Evolutionary conservation across 2,329 filamentous ascomycete genomes (phyloP).

Genomic region (Geosmithia putterillii): DNA sequence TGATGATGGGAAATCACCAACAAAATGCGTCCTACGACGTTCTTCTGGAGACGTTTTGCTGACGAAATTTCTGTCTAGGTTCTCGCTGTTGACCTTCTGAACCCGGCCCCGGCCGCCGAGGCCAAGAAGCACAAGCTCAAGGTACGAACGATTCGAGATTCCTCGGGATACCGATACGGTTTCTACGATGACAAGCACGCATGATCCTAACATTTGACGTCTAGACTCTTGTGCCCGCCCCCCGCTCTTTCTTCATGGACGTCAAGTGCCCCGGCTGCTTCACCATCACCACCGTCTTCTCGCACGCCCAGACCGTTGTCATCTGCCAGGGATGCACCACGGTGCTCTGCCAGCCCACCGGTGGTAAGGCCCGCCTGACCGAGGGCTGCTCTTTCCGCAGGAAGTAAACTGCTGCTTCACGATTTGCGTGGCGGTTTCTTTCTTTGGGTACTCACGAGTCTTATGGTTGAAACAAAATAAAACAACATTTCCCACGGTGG

Average conservation of each 20-base stretch:
- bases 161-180: neutral
- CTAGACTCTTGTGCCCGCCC: slow-evolving; percentile 85
- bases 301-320: slow-evolving; percentile 99
- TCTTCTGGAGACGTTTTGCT: slow-evolving; percentile 25
- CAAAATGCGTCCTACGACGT: too few species aligned
- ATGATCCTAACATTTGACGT: neutral
- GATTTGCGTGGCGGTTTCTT: slow-evolving; percentile 27
- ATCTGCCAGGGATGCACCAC: slow-evolving; percentile 99
- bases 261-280: slow-evolving; percentile 99
- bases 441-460: slow-evolving; percentile 36
- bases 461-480: slow-evolving; percentile 21
- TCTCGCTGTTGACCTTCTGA: slow-evolving; percentile 99
- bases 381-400: slow-evolving; percentile 99
- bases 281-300: slow-evolving; percentile 99
- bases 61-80: slow-evolving; percentile 53
- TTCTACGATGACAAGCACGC: neutral
- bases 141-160: slow-evolving; percentile 41
- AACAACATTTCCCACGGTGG: slow-evolving; percentile 25
- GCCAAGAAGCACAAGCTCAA: slow-evolving; percentile 99
- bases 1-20: too few species aligned
- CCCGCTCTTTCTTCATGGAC: slow-evolving; percentile 99
- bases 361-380: slow-evolving; percentile 96
- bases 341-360: slow-evolving; percentile 98
- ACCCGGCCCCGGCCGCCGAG: slow-evolving; percentile 95
- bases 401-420: slow-evolving; percentile 63